Evolutionary conservation across 2,329 filamentous ascomycete species (phyloP), one percentile per base, ranked within the genome.

Genomic region (Pezicula neosporulosa): DNA sequence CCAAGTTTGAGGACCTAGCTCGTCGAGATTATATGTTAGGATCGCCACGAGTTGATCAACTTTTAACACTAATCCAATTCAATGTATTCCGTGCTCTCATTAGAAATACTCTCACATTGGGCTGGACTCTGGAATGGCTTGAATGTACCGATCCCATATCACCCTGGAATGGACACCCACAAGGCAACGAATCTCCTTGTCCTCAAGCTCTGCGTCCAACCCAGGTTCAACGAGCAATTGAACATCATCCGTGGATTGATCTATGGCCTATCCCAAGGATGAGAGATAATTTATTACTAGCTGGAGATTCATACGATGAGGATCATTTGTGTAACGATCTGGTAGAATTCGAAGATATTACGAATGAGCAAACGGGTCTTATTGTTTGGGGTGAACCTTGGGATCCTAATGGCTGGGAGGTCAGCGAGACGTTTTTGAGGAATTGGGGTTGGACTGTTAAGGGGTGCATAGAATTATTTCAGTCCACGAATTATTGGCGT

Each of bases 371-470:
- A 7, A 60, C 60, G 7, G 66, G 67, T 5, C 16, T 69, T 8
- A 57, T 74, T 2, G 62, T 73, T 3, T 74, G 72, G 72, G 66
- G 68, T 4, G 56, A 66, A 45, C 62, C 67, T 2, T 70, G 67
- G 60, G 63, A 63, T 45, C 51, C 59, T 5, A 37, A 48, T 21
- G 67, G 62, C 16, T 73, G 70, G 70, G 70, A 73, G 54, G 59
- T 71, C 13, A 70, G 64, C 1, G 66, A 66, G 45, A 61, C 55
- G 0, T 72, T 72, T 57, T 55, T 63, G 35, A 58, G 45, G 35
- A 67, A 66, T 21, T 72, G 69, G 69, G 60, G 60, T 2, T 70
- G 64, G 52, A 41, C 70, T 15, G 52, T 72, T 5, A 56, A 52
- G 44, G 70, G 65, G 0, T 71, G 66, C 37, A 52, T 64, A 16